These are phyloP conservation scores for Paxillus ammoniavirescens DNA, from an alignment of 768 basidiomycete genomes.

Conservation along the genomic window DNA sequence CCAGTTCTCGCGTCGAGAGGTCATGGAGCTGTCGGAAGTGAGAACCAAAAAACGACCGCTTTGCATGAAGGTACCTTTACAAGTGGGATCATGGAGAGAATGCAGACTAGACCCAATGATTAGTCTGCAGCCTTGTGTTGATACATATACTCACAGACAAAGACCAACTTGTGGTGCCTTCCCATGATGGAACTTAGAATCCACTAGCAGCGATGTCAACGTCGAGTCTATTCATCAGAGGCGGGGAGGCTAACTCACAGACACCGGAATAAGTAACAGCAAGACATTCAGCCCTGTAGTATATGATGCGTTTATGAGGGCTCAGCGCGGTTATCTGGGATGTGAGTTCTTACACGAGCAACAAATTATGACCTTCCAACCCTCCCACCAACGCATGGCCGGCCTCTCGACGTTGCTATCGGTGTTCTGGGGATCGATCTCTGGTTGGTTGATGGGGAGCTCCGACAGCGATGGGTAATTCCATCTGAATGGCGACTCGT, in stretches of 20 bases:
- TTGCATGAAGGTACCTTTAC: constrained; percentile 52
- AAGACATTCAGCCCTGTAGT: constrained; percentile 67
- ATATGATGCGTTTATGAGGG: neutral
- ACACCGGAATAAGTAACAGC: constrained; percentile 61
- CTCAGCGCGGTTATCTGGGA: neutral
- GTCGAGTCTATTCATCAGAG: neutral
- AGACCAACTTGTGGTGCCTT: constrained; percentile 53
- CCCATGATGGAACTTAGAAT: constrained; percentile 47
- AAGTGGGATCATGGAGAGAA: constrained; percentile 73
- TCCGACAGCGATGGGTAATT: constrained; percentile 24
- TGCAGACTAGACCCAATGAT: constrained; percentile 44
- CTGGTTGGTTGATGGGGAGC: constrained; percentile 12
- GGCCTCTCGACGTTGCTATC: constrained; percentile 4
- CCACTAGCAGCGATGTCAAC: constrained; percentile 43
- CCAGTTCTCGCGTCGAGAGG: constrained; percentile 69
- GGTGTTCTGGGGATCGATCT: neutral
- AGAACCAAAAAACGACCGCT: neutral
- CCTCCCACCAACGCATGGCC: constrained; percentile 35
- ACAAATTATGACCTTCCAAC: constrained; percentile 53
- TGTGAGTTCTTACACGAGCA: constrained; percentile 50
- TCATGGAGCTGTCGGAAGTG: constrained; percentile 60
- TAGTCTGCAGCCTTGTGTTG: neutral
- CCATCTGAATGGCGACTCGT: constrained; percentile 32
- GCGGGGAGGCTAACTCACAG: constrained; percentile 43
- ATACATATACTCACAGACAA: constrained; percentile 48